Evolutionary conservation across 1,139 yeast species (phyloP).

Genomic region (Scheffersomyces quercinus): DNA sequence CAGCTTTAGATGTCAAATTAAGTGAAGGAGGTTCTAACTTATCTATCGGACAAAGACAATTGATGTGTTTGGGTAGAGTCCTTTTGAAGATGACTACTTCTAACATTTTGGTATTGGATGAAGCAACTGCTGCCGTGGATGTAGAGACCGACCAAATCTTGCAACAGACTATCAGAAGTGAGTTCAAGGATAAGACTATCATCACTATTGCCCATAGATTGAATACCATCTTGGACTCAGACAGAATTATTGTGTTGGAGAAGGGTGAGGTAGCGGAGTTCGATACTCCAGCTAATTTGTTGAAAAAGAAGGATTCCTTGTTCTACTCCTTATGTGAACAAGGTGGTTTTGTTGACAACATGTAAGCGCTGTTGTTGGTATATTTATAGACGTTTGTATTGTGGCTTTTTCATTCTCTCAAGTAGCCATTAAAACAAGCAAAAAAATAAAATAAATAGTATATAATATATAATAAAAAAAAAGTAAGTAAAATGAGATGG

Average conservation of each 20-base stretch:
- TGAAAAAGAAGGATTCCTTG: constrained; percentile 65
- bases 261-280: constrained; percentile 85
- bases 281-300: constrained; percentile 71
- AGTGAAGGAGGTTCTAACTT: constrained; percentile 85
- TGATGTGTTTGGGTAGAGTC: constrained; percentile 90
- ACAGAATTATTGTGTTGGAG: constrained; percentile 82
- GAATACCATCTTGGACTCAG: constrained; percentile 91
- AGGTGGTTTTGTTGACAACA: constrained; percentile 50
- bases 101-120: constrained; percentile 80
- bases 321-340: constrained; percentile 79
- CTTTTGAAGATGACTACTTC: constrained; percentile 64
- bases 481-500: background rate
- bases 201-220: constrained; percentile 94
- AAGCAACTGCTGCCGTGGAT: constrained; percentile 97
- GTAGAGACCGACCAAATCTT: constrained; percentile 88
- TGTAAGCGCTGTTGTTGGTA: constrained; percentile 3
- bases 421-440: too few relatives aligned
- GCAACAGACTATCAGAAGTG: constrained; percentile 83
- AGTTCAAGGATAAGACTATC: constrained; percentile 85
- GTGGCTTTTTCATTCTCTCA: too few relatives aligned
- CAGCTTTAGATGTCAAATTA: constrained; percentile 63
- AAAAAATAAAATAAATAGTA: background rate
- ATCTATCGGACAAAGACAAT: constrained; percentile 89
- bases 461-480: background rate
- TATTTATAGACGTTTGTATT: background rate